Evolutionary conservation across 306 rosid species (phyloP), one percentile per base, ranked within the genome.

Genomic region (Heteromeles arbutifolia): DNA sequence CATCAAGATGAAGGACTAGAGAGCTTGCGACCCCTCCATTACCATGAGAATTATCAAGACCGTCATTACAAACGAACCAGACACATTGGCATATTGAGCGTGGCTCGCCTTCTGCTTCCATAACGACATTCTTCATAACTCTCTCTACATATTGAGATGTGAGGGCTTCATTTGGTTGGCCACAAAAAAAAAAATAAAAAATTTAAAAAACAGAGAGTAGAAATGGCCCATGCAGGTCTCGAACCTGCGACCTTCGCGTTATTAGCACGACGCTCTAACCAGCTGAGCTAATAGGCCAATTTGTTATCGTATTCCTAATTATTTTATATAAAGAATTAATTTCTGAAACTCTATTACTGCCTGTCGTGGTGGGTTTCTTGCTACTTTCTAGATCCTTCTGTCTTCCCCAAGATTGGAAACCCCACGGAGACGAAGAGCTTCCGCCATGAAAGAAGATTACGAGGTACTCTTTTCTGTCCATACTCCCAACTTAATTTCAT

Each of bases 261-360:
- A 86, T 86, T 88, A 88, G 90, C 90, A 84, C 92, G 89, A 83
- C 88, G 90, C 88, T 88, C 92, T 86, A 88, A 88, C 92, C 90
- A 84, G 21, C 88, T 85, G 88, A 88, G 87, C 90, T 84, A 86
- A 86, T 86, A 78, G 90, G 90, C 90, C 89, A 0, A 0, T 10
- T n/a, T 0, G 4, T 2, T 18, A 0, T 0, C 0, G 0, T 0
- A 1, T 2, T 11, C 2, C 0, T 2, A 8, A 0, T 6, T 8
- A 3, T 18, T 1, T 1, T 1, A 37, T 10, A 0, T 6, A n/a
- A 28, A 4, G 1, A 0, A 12, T 6, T 0, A 0, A 24, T 14
- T 26, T 21, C 12, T 15, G 5, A 0, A 13, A 3, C 3, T 18
- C 6, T 15, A 12, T 37, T 11, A 1, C 12, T n/a, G 1, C 1